Percentiles rank a stretch among this genome's conserved stretches.
These are phyloP conservation scores for Serendipita sp. DNA, from an alignment of 768 basidiomycete genomes.

Conservation along the genomic window DNA sequence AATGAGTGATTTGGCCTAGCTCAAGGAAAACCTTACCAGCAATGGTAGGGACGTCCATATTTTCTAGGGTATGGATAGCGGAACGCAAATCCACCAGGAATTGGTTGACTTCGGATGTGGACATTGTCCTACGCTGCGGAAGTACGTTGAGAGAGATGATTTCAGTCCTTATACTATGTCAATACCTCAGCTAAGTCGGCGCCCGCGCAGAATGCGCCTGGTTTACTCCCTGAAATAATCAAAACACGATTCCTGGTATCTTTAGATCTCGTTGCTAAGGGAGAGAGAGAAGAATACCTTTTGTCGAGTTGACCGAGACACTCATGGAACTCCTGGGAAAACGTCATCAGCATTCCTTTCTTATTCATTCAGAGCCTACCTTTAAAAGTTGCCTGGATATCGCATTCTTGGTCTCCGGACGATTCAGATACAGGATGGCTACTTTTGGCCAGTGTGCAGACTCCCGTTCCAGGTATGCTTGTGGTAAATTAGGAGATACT, in stretches of 20 bases:
- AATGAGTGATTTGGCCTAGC: neutral
- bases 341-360: slow-evolving; percentile 6
- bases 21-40: slow-evolving; percentile 21
- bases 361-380: slow-evolving; percentile 24
- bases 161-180: neutral
- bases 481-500: neutral
- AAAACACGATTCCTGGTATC: slow-evolving; percentile 50
- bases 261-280: neutral
- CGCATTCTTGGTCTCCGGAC: slow-evolving; percentile 75
- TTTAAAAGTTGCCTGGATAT: slow-evolving; percentile 59
- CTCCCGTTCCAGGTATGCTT: neutral
- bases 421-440: slow-evolving; percentile 58
- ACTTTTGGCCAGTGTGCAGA: slow-evolving; percentile 33
- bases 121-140: slow-evolving; percentile 36
- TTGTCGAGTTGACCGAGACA: slow-evolving; percentile 57
- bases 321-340: slow-evolving; percentile 48
- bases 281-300: slow-evolving; percentile 26
- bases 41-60: slow-evolving; percentile 74
- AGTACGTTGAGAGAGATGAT: neutral
- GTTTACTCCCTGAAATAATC: slow-evolving; percentile 62
- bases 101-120: slow-evolving; percentile 48
- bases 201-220: slow-evolving; percentile 79
- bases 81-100: slow-evolving; percentile 65
- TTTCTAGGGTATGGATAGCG: slow-evolving; percentile 60
- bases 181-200: slow-evolving; percentile 74